Evolutionary conservation across 2,329 filamentous ascomycete genomes (phyloP).

Genomic region (Aspergillus proliferans): DNA sequence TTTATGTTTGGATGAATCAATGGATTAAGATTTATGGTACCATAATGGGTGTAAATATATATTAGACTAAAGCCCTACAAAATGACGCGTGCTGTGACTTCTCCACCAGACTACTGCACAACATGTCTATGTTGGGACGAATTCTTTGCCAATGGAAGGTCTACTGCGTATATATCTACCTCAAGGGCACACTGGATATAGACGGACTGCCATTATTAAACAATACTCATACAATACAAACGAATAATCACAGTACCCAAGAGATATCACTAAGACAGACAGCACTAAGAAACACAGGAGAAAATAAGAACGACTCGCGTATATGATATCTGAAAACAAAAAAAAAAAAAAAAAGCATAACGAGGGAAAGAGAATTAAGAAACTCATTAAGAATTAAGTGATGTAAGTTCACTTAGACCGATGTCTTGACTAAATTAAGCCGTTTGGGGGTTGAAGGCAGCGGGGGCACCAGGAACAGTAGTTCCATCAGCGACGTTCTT

Average conservation of each 20-base stretch:
- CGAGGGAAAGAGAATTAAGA: background rate
- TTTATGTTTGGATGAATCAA: background rate
- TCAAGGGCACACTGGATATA: background rate
- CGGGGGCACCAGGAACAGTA: slow-evolving; percentile 10
- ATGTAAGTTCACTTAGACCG: background rate
- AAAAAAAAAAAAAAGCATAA: background rate
- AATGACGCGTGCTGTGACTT: background rate
- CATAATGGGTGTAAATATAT: background rate
- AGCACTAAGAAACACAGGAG: background rate
- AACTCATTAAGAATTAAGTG: background rate
- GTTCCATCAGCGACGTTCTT: slow-evolving; percentile 1
- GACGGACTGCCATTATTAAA: background rate
- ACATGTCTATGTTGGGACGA: background rate
- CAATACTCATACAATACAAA: background rate
- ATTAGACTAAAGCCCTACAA: no score
- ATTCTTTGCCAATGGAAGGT: background rate
- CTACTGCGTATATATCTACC: background rate
- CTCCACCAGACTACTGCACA: background rate
- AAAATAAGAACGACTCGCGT: slow-evolving; percentile 4
- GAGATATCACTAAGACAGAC: background rate
- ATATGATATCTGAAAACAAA: background rate
- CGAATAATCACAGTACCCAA: background rate
- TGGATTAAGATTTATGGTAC: no score
- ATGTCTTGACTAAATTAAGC: slow-evolving; percentile 6
- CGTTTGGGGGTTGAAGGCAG: slow-evolving; percentile 18